These are phyloP conservation scores for Pulveroboletus sp. DNA, from an alignment of 768 basidiomycete genomes.

Conservation along the genomic window DNA sequence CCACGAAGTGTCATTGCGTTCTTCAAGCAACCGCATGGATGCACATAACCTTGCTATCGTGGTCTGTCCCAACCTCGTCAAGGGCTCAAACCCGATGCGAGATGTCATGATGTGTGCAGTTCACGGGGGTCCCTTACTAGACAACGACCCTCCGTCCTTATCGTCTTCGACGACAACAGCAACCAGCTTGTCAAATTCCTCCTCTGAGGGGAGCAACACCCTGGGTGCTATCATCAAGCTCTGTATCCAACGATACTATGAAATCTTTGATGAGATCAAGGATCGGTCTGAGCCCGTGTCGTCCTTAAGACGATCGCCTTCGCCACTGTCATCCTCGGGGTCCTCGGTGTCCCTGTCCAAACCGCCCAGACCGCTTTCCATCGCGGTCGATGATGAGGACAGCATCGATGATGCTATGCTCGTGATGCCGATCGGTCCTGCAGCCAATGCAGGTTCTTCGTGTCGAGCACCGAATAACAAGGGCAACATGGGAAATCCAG, in stretches of 20 bases:
- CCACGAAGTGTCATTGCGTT: constrained; percentile 70
- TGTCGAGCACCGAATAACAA: constrained; percentile 10
- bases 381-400: constrained; percentile 57
- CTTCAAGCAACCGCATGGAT: constrained; percentile 72
- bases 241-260: constrained; percentile 80
- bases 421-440: constrained; percentile 64
- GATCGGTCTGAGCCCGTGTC: constrained; percentile 64
- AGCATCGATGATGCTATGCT: constrained; percentile 74
- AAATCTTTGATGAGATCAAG: constrained; percentile 77
- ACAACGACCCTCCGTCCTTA: constrained; percentile 25
- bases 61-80: constrained; percentile 74
- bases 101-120: constrained; percentile 75
- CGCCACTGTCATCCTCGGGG: constrained; percentile 22
- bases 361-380: constrained; percentile 19
- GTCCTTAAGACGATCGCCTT: constrained; percentile 27
- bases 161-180: constrained; percentile 12
- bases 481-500: constrained; percentile 26
- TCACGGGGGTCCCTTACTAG: constrained; percentile 43
- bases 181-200: constrained; percentile 20
- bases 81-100: constrained; percentile 58
- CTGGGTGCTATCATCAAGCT: constrained; percentile 68
- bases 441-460: constrained; percentile 7
- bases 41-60: constrained; percentile 80
- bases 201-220: constrained; percentile 53
- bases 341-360: constrained; percentile 25